Evolutionary conservation across 1,284 basidiomycete genomes (phyloP), one percentile per base, ranked within the genome.

Genomic region (Malassezia equina): DNA sequence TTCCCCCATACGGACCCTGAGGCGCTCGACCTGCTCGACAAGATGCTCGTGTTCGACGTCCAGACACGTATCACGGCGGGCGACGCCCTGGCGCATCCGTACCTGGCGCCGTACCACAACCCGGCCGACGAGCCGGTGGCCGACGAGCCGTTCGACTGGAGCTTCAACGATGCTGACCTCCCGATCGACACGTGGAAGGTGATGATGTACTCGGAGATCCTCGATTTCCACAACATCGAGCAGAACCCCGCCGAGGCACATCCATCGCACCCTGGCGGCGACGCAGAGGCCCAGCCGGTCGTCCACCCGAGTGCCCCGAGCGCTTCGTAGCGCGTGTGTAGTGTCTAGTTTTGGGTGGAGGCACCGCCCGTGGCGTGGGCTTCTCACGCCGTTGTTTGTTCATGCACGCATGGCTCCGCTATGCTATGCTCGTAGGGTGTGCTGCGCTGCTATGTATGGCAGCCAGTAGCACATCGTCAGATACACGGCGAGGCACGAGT

Each of bases 131-230:
- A 99, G 76, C 93, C 94, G 5, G 85, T 86, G 40, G 89, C 93
- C 7, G 83, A 81, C 31, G 91, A 96, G 76, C 86, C 88, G 70
- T 99, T 98, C 70, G 93, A 99, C 77, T 99, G 93, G 93, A 88
- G 85, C 69, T 98, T 99, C 83, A 99, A 99, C 77, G 93, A 99
- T 66, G 94, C 94, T n/a, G 93, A 99, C 75, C 80, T 99, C 42
- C 94, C 94, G 0, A 88, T 98, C 24, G 93, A 98, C 75, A 95
- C 90, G 3, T 98, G 93, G 93, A 96, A 95, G 78, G 93, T 96
- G 69, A 77, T 78, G 77, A 78, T 78, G 77, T 78, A 77, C 71
- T 75, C 73, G 15, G 77, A 78, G 63, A 78, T 78, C 44, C 69
- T 78, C 36, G 71, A 75, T 52, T 75, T 75, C 64, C 74, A 75